Conservation (phyloP, 108 stramenopile species). For the Craspedostauros australis region DNA sequence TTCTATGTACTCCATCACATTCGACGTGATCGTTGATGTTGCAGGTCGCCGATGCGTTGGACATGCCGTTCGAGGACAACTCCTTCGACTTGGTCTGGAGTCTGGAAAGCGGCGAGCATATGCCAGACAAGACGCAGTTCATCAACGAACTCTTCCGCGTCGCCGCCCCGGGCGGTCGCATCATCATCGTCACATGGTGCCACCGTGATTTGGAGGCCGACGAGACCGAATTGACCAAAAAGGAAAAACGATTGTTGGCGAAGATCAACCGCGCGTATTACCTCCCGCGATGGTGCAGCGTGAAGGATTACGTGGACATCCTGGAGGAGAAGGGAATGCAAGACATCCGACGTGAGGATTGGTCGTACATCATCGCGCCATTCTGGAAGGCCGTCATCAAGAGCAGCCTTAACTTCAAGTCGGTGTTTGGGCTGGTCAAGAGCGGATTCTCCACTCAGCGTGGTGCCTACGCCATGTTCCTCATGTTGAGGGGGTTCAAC, state of each 20-base stretch:
- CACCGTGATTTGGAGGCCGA: conserved; percentile 85
- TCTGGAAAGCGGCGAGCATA: conserved; percentile 95
- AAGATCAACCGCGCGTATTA: conserved; percentile 90
- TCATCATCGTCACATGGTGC: conserved; percentile 94
- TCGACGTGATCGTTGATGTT: too few species aligned
- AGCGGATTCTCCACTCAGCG: conserved; percentile 74
- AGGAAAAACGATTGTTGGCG: conserved; percentile 69
- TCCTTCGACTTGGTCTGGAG: conserved; percentile 94
- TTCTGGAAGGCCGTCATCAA: conserved; percentile 95
- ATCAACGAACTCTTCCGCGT: conserved; percentile 86
- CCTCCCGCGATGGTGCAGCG: conserved; percentile 85
- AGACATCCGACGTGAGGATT: conserved; percentile 74
- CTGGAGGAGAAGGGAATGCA: conserved; percentile 59
- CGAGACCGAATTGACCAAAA: conserved; percentile 55
- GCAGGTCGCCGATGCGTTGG: conserved; percentile 90
- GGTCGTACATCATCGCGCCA: conserved; percentile 88
- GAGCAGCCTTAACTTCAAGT: conserved; percentile 65
- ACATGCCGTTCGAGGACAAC: conserved; percentile 80
- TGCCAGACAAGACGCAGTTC: conserved; percentile 93
- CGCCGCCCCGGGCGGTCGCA: conserved; percentile 65
- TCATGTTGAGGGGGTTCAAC: conserved; percentile 81
- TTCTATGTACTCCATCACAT: neutral
- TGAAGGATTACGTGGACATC: conserved; percentile 69
- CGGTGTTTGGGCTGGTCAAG: conserved; percentile 62
- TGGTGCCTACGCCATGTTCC: conserved; percentile 84